phyloP scores from a whole-genome alignment of 2,329 filamentous ascomycete genomes.

The Mollisia scopiformis region DNA sequence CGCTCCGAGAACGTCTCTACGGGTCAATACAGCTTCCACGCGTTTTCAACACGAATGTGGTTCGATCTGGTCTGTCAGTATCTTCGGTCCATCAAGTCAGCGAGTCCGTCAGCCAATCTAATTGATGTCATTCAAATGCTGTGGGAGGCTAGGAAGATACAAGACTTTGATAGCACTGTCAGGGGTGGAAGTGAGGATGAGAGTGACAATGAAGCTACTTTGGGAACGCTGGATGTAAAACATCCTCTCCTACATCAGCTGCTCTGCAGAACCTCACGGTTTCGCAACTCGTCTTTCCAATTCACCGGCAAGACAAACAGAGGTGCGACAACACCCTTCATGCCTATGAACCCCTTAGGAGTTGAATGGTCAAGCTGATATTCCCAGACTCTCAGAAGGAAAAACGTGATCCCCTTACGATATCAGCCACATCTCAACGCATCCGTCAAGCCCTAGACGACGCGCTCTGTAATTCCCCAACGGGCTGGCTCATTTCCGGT shows the following conservation, averaged over 20 bases:
- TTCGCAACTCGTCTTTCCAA: background rate
- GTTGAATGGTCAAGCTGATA: background rate
- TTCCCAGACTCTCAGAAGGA: background rate
- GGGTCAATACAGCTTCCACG: slow-evolving; percentile 1
- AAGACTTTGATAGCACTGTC: background rate
- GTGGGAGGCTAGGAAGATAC: background rate
- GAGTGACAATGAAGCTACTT: slow-evolving; percentile 1
- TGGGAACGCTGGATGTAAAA: background rate
- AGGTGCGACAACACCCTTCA: background rate
- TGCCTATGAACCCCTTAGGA: background rate
- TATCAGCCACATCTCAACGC: background rate
- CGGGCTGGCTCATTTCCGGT: slow-evolving; percentile 1
- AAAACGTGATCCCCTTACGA: background rate
- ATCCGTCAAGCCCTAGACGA: background rate
- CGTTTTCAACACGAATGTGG: slow-evolving; percentile 3
- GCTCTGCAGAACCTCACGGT: background rate
- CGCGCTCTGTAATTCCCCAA: background rate
- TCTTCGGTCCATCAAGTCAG: background rate
- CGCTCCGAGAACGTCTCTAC: background rate
- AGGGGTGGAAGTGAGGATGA: background rate
- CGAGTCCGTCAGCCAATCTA: background rate
- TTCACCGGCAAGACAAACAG: background rate
- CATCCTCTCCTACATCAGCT: background rate
- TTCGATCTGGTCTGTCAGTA: slow-evolving; percentile 2
- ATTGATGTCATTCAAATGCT: background rate